Evolutionary conservation across 495 filamentous ascomycete genomes (phyloP), one percentile per base, ranked within the genome.

Genomic region (Niebla homalea): DNA sequence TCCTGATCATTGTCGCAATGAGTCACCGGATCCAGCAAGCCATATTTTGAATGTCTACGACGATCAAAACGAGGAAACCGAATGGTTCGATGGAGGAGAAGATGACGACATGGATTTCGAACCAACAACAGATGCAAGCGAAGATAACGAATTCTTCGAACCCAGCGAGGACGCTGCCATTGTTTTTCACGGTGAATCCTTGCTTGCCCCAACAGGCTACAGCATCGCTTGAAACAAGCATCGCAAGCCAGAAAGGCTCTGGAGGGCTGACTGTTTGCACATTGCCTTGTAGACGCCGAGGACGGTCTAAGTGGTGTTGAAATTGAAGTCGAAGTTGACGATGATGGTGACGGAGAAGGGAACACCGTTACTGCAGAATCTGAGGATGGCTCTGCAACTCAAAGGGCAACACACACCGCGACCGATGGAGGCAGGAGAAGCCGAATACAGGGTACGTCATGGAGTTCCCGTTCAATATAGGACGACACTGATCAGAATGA

Each of bases 41-140:
- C 58, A 56, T 51, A 43, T 53, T 36, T 26, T 43, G 25, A 61
- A 58, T 23, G 49, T 48, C 0, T 58, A 56, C 35, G 58, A 61
- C 25, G 25, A 44, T 2, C 26, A 43, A 6, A 62, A 64, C 5
- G 54, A 39, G 4, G 65, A 69, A 42, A 57, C 55, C 43, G 70
- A 73, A 49, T 71, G 64, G 67, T 59, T 69, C 25, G 58, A 57
- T 22, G 56, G 68, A 11, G 70, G 72, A 16, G 69, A 71, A 32
- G 70, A 78, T 56, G 65, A 72, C 52, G 74, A 76, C 58, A 73
- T 67, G 70, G 75, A 66, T 54, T 69, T 53, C 59, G 67, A 64
- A 50, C 64, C 62, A 45, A 50, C 63, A 53, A 46, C 62, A 55
- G 55, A 64, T 53, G 70, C 73, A 44, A 58, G 61, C 22, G 61